Evolutionary conservation across 2,329 filamentous ascomycete genomes (phyloP), one percentile per base, ranked within the genome.

Genomic region (Chaetomiaceae sp.): DNA sequence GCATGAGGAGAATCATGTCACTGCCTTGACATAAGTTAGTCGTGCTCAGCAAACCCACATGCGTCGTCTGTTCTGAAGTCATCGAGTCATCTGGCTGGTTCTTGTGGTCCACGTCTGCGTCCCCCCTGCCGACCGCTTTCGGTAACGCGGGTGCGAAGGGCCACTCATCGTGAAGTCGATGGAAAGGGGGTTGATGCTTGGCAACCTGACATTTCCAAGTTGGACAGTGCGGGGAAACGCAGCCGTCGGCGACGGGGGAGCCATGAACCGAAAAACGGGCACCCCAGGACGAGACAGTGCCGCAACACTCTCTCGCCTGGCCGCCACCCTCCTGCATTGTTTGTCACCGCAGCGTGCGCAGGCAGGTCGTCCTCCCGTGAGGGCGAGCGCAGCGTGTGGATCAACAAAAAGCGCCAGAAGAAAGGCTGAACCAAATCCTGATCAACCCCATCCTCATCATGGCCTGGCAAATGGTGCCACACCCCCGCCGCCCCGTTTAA

Each of bases 391-490:
- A n/a, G n/a, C n/a, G n/a, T n/a, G n/a, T n/a, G n/a, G n/a, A n/a
- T n/a, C n/a, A n/a, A n/a, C n/a, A n/a, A n/a, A n/a, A n/a, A n/a
- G n/a, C n/a, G n/a, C n/a, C n/a, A n/a, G n/a, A n/a, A n/a, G n/a
- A n/a, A n/a, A n/a, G n/a, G n/a, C n/a, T n/a, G n/a, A n/a, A n/a
- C n/a, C n/a, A n/a, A n/a, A n/a, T n/a, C n/a, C n/a, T n/a, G n/a
- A 33, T 14, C 19, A 20, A 33, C 5, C 8, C 41, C 25, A 23
- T n/a, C 41, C 45, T n/a, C 23, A 34, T n/a, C 37, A 19, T 19
- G 19, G 38, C 17, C 35, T 42, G 19, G 45, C 37, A 34, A n/a
- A 48, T 41, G 45, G 40, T 49, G 31, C 31, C 31, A 49, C 47
- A 13, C 39, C 31, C 47, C 13, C 17, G 14, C 35, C 17, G 44